phyloP scores from a whole-genome alignment of 305 asterid species.

The Fraxinus albicans region DNA sequence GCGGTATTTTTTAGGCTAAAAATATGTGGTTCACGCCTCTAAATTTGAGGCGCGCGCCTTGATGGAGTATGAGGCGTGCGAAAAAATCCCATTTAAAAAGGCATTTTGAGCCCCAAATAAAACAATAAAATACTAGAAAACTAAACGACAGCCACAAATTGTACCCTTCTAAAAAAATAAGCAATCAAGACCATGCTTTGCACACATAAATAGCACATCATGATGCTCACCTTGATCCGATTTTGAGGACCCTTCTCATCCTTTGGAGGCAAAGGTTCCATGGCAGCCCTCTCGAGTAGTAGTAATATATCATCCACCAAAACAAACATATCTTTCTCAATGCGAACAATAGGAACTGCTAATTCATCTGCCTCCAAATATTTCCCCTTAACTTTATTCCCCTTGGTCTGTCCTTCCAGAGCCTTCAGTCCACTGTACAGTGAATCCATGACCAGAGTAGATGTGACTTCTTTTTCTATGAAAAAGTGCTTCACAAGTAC shows the following conservation, averaged over 20 bases:
- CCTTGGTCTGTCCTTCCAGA: constrained; percentile 73
- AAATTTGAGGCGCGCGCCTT: too few relatives aligned
- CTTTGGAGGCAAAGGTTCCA: constrained; percentile 93
- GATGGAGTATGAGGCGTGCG: too few relatives aligned
- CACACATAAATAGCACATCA: background rate
- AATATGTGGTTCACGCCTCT: too few relatives aligned
- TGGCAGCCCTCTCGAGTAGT: constrained; percentile 85
- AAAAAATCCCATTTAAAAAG: too few relatives aligned
- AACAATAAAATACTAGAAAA: too few relatives aligned
- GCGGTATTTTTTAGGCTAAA: too few relatives aligned
- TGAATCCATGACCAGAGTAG: constrained; percentile 97
- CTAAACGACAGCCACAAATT: background rate
- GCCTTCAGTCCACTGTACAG: constrained; percentile 92
- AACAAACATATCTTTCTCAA: constrained; percentile 69
- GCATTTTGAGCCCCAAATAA: too few relatives aligned
- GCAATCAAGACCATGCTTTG: background rate
- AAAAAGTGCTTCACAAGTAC: constrained; percentile 85
- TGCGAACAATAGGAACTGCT: constrained; percentile 56
- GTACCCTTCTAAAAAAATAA: background rate
- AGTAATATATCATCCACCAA: constrained; percentile 88
- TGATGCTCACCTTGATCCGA: constrained; percentile 69
- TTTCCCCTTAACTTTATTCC: constrained; percentile 65
- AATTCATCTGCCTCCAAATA: constrained; percentile 56
- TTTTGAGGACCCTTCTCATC: constrained; percentile 98
- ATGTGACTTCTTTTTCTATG: constrained; percentile 94